phyloP scores from a whole-genome alignment of 805 yeast genomes.

The Saccharomycopsis javanensis region DNA sequence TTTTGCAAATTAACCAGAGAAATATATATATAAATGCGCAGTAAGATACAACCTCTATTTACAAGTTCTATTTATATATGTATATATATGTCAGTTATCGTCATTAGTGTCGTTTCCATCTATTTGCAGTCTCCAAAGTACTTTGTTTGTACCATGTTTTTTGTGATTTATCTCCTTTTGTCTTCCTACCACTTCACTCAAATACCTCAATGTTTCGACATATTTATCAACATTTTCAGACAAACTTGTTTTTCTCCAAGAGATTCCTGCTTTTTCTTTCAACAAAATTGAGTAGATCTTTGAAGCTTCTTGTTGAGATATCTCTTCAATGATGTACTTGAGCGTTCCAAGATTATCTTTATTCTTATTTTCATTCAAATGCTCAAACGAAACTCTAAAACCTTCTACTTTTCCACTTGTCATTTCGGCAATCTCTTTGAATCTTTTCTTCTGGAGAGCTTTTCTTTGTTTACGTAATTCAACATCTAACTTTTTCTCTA shows the following conservation, averaged over 20 bases:
- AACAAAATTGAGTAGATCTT: conserved; percentile 22
- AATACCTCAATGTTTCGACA: background rate
- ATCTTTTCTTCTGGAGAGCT: conserved; percentile 6
- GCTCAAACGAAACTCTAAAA: conserved; percentile 31
- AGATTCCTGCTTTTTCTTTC: conserved; percentile 19
- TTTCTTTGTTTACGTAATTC: background rate
- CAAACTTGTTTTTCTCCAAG: conserved; percentile 1
- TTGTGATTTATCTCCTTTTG: background rate
- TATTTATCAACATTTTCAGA: background rate
- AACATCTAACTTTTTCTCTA: conserved; percentile 11
- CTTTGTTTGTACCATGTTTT: background rate
- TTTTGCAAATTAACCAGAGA: background rate
- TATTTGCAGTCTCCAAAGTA: background rate
- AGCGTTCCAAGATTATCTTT: conserved; percentile 28
- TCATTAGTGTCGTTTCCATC: background rate
- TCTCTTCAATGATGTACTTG: conserved; percentile 23
- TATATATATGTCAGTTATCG: background rate
- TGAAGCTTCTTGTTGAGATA: conserved; percentile 20
- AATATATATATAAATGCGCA: background rate
- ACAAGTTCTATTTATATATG: background rate
- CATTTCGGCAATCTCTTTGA: conserved; percentile 15
- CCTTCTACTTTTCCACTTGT: conserved; percentile 24
- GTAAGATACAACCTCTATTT: background rate
- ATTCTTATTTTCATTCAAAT: conserved; percentile 16
- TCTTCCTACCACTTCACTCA: background rate